phyloP scores from a whole-genome alignment of 169 alveolate species.

The Amoebophrya sp. region DNA sequence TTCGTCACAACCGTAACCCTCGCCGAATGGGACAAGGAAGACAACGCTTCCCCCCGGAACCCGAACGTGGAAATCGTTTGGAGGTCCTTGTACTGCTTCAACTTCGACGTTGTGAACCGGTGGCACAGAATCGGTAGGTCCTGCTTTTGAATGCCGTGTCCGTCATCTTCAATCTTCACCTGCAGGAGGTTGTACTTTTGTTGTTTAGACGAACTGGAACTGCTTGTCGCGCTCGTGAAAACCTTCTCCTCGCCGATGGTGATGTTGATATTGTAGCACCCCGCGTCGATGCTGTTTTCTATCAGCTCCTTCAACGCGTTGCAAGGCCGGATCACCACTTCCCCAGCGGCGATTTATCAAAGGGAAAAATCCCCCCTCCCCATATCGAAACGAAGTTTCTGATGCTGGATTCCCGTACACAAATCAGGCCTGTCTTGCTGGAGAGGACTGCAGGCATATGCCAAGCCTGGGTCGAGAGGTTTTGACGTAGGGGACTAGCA shows the following conservation, averaged over 20 bases:
- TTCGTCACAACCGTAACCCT: slow-evolving; percentile 76
- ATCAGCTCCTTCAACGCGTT: slow-evolving; percentile 92
- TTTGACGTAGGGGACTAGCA: no score
- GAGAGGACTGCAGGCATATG: no score
- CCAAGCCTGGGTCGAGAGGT: no score
- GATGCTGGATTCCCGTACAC: no score
- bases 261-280: slow-evolving; percentile 71
- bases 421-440: no score
- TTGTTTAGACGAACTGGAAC: no score
- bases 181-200: no score
- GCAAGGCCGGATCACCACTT: slow-evolving; percentile 87
- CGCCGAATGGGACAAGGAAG: slow-evolving; percentile 83
- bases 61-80: slow-evolving; percentile 75
- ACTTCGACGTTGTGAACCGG: slow-evolving; percentile 91
- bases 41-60: slow-evolving; percentile 98
- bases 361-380: no score
- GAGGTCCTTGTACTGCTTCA: slow-evolving; percentile 52
- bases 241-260: neutral
- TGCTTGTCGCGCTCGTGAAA: slow-evolving; percentile 71
- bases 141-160: slow-evolving; percentile 82
- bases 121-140: slow-evolving; percentile 90
- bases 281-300: slow-evolving; percentile 96
- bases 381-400: no score
- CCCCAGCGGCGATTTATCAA: slow-evolving; percentile 99
- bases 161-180: slow-evolving; percentile 82